Evolutionary conservation across 345 rosid genomes (phyloP), one percentile per base, ranked within the genome.

Genomic region (Trapa bicornis): DNA sequence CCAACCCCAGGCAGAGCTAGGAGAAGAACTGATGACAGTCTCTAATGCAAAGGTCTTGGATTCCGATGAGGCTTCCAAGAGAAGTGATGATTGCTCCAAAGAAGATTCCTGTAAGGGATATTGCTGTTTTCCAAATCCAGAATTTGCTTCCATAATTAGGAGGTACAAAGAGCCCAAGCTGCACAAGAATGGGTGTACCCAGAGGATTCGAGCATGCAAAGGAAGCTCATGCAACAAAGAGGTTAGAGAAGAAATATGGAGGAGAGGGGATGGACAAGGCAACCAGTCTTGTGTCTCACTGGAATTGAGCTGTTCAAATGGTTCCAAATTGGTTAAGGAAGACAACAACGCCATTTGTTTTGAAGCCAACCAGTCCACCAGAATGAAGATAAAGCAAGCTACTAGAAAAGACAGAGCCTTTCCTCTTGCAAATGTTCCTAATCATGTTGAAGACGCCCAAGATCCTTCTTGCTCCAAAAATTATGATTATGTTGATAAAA

Each of bases 151-250:
- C 70, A 84, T 89, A 70, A 67, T 87, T 37, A 85, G 81, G 73
- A 89, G 88, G 73, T 84, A 80, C 65, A 89, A 82, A 77, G 93
- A 83, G 71, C 75, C 87, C 50, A 88, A 86, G 68, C 77, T 79
- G 48, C 77, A 75, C 70, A 78, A 73, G 71, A 84, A 84, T 65
- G 84, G 87, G 36, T 80, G 80, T 78, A 69, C 85, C 68, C 96
- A 84, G 70, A 80, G 86, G 75, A 80, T 89, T 67, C 87, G 80
- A 67, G 78, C 88, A 42, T 82, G 80, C 33, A 80, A 86, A 66
- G 78, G 76, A 73, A 77, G 76, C 61, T 71, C 61, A 77, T 71
- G 70, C 56, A 50, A 78, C 56, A 50, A 78, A 67, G 53, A 69
- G 66, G 70, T 53, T 37, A 74, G 71, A 72, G 71, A 79, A 58